phyloP scores from a whole-genome alignment of 2,329 filamentous ascomycete species.

The Penicillium aurantiogriseum region DNA sequence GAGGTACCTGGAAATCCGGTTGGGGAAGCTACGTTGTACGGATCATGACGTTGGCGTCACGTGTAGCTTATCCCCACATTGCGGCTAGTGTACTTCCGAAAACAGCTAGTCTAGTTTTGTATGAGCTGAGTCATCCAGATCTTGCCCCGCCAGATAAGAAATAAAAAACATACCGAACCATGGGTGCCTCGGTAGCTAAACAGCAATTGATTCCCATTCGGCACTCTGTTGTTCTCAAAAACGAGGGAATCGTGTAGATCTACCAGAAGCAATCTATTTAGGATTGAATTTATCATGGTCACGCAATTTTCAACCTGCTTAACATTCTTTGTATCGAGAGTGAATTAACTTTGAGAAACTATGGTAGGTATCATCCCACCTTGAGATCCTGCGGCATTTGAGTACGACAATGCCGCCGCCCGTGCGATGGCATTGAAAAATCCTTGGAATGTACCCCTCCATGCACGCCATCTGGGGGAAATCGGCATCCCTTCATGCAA shows the following conservation, averaged over 20 bases:
- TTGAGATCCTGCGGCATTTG: slow-evolving; percentile 1
- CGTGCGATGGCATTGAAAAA: background rate
- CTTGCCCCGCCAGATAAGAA: slow-evolving; percentile 8
- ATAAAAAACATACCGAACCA: slow-evolving; percentile 2
- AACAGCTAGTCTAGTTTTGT: slow-evolving; percentile 5
- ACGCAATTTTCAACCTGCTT: background rate
- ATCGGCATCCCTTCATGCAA: slow-evolving; percentile 4
- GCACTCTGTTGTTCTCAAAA: background rate
- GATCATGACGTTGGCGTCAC: slow-evolving; percentile 22
- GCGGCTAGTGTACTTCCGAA: slow-evolving; percentile 9
- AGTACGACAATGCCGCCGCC: slow-evolving; percentile 1
- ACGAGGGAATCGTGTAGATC: background rate
- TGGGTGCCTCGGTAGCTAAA: background rate
- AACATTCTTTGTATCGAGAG: slow-evolving; percentile 1
- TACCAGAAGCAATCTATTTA: background rate
- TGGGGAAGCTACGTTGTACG: slow-evolving; percentile 13
- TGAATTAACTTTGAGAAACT: background rate
- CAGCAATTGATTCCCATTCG: background rate
- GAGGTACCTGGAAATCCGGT: slow-evolving; percentile 12
- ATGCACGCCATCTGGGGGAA: slow-evolving; percentile 1
- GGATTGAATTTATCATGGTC: background rate
- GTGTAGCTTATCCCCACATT: slow-evolving; percentile 11
- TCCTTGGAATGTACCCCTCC: slow-evolving; percentile 10
- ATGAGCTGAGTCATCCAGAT: slow-evolving; percentile 8
- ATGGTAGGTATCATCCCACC: slow-evolving; percentile 1